Evolutionary conservation across 148 eudicot genomes (phyloP), one percentile per base, ranked within the genome.

Genomic region (Salicornia ramosissima): DNA sequence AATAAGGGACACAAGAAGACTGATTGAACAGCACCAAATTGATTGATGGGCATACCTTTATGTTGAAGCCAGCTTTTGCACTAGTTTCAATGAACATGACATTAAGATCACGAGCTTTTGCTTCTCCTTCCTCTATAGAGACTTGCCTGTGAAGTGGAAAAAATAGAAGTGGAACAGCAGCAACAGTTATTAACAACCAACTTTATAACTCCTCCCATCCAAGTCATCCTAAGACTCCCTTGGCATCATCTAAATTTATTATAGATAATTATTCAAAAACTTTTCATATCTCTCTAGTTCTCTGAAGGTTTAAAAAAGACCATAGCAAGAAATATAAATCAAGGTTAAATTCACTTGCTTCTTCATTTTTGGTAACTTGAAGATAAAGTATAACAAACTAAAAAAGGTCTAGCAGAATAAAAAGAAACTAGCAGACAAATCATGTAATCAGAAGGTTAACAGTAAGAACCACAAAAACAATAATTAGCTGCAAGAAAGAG

Each of bases 31-130:
- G 0, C 29, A 18, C 12, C 30, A 42, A 33, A 12, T 55, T 8
- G 31, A 61, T 29, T 10, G 9, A 57, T 10, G 28, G 47, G 28
- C 34, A 45, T 68, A 88, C 92, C 89, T 88, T 88, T 8, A 88
- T 88, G 53, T 88, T 88, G 65, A 88, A 88, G 31, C 89, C 87
- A 30, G 89, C 89, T 75, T 87, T 87, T 36, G 89, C 89, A 82
- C 92, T 87, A 28, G 92, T 87, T 79, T 88, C 92, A 52, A 88
- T 83, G 61, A 88, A 88, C 92, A 88, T 88, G 63, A 88, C 89
- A 46, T 80, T 82, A 40, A 80, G 80, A 64, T 88, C 92, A 77
- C 86, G 87, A 78, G 87, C 86, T 81, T 86, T 88, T 15, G 76
- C 81, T 72, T 87, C 92, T 51, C 87, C 92, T 81, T 87, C 92